phyloP scores from a whole-genome alignment of 164 flowering plant species.

The Dillenia turbinata region DNA sequence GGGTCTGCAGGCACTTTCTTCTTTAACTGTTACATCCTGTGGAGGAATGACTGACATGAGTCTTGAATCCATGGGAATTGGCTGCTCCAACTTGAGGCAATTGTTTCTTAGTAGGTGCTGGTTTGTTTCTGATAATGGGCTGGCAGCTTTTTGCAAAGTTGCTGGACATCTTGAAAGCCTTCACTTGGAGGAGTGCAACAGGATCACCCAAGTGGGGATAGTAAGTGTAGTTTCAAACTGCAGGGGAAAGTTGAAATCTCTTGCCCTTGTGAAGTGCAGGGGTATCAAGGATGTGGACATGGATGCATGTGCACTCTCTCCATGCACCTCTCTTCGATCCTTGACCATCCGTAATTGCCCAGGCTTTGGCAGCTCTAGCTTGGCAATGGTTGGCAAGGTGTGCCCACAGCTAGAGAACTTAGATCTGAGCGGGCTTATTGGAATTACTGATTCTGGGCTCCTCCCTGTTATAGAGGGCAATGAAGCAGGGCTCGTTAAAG shows the following conservation, averaged over 20 bases:
- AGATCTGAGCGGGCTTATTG: conserved; percentile 54
- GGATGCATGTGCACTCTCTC: conserved; percentile 22
- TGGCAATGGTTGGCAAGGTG: conserved; percentile 49
- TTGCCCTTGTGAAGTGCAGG: conserved; percentile 55
- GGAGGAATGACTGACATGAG: conserved; percentile 61
- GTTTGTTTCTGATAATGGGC: conserved; percentile 55
- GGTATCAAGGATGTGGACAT: conserved; percentile 45
- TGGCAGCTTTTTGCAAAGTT: conserved; percentile 47
- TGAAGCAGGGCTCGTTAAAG: conserved; percentile 50
- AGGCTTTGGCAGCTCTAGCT: conserved; percentile 51
- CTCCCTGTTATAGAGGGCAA: conserved; percentile 39
- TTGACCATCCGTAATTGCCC: conserved; percentile 59
- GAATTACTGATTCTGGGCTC: conserved; percentile 62
- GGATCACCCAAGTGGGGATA: conserved; percentile 60
- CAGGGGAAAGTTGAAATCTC: conserved; percentile 50
- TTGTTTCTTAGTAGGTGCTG: conserved; percentile 47
- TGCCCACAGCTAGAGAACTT: conserved; percentile 58
- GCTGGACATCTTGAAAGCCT: conserved; percentile 59
- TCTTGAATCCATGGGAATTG: conserved; percentile 64
- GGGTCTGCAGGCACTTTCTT: conserved; percentile 55
- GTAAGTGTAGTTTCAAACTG: conserved; percentile 41
- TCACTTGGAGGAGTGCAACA: conserved; percentile 72
- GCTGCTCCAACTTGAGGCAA: conserved; percentile 64
- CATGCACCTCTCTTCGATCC: conserved; percentile 54
- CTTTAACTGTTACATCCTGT: conserved; percentile 51